A percentile compares a stretch with the other conserved stretches of the same genome.
Evolutionary conservation across 345 rosid genomes (phyloP).

Genomic region (Melaleuca quinquenervia): DNA sequence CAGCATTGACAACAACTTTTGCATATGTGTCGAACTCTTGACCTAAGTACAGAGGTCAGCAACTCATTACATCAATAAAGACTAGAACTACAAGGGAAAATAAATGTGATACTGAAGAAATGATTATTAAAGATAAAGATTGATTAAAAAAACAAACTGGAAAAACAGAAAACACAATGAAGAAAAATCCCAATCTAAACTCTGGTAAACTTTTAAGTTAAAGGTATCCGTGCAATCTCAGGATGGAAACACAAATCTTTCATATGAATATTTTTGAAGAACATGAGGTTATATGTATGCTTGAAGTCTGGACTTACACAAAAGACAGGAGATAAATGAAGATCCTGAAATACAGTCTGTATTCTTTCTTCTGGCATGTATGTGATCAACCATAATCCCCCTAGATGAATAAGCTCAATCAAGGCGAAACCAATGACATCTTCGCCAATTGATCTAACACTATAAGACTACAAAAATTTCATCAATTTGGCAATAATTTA

Average conservation of each 20-base stretch:
- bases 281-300: neutral
- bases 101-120: neutral
- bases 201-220: neutral
- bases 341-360: neutral
- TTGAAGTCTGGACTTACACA: neutral
- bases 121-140: neutral
- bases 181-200: neutral
- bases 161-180: neutral
- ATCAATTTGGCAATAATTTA: neutral
- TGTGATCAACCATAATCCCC: neutral
- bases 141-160: neutral
- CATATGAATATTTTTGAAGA: neutral
- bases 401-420: neutral
- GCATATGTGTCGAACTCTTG: slow-evolving; percentile 81
- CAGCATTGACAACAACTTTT: slow-evolving; percentile 85
- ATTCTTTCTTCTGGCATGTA: neutral
- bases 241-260: neutral
- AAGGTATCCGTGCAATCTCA: neutral
- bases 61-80: neutral
- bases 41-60: slow-evolving; percentile 25
- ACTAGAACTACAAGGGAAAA: neutral
- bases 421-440: neutral
- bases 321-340: neutral
- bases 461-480: neutral
- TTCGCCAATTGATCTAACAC: neutral